Base-by-base conservation (phyloP, 768 basidiomycete genomes). In the Leccinum incarnatum region DNA sequence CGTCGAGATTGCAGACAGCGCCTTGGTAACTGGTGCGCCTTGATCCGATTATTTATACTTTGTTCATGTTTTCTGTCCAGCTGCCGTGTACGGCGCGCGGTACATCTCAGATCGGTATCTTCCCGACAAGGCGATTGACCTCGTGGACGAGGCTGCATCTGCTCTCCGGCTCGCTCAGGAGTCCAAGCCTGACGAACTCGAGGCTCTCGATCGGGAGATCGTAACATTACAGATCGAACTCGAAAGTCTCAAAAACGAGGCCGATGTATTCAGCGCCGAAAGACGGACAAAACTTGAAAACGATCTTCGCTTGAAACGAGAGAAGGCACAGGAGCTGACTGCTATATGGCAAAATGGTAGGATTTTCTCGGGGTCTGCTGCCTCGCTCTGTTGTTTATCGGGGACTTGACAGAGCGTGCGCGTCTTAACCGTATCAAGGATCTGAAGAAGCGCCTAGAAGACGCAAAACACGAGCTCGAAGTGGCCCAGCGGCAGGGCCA, bases 101-200 rank as follows among this genome's bases (percentile, higher is more conserved):
- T 27, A 27, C 27, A 27, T 27, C 27, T 27, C 27, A 27, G 27
- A 27, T 27, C 27, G 27, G 27, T 27, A 27, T 27, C 27, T 27
- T 27, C 27, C 27, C 27, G 27, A 27, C 27, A 27, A 27, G 27
- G 27, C 91, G 10, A 91, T 93, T 46, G 93, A 96, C 70, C 81
- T 97, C 3, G 85, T 98, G 1, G 96, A 98, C 72, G 96, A 98
- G 73, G 95, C 95, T 3, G 90, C 92, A 1, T 91, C 91, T 2
- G 81, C 92, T 0, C 78, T 98, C 5, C 85, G 93, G 0, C 83
- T 97, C 4, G 90, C 93, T 0, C 94, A 95, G 67, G 92, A 94
- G 68, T 87, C 85, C 32, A 93, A 94, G 67, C 94, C 94, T 0
- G 89, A 93, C 55, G 87, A 87, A 56, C 79, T 96, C 1, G 93